Conservation (phyloP, 2,329 filamentous ascomycete genomes). For the Zasmidium cellare region DNA sequence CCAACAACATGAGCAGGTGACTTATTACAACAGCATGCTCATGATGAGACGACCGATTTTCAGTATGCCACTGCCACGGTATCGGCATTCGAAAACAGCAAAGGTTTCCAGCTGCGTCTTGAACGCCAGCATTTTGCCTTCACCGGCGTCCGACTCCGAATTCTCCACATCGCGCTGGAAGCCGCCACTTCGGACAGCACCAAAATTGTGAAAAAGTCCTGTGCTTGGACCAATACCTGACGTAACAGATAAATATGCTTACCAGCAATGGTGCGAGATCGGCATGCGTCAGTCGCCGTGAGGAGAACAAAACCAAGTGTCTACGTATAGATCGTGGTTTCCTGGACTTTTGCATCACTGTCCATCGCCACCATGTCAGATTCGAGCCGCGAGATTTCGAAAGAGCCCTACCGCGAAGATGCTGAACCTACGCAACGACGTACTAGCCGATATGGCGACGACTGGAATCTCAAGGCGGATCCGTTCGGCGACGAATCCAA, state of each 20-base stretch:
- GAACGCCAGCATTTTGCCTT: too few relatives aligned
- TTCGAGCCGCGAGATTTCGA: background rate
- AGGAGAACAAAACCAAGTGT: constrained; percentile 4
- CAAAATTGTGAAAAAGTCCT: background rate
- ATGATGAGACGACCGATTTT: too few relatives aligned
- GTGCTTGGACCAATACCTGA: constrained; percentile 11
- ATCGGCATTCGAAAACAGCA: background rate
- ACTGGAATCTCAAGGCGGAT: constrained; percentile 2
- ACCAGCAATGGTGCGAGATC: constrained; percentile 9
- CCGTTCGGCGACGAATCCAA: constrained; percentile 15
- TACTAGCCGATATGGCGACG: background rate
- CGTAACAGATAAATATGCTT: constrained; percentile 10
- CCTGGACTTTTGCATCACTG: background rate
- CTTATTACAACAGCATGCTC: too few relatives aligned
- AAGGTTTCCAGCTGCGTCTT: background rate
- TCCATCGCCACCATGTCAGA: constrained; percentile 1
- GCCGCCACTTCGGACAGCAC: background rate
- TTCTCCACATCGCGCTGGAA: background rate
- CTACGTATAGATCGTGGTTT: background rate
- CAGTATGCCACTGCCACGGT: too few relatives aligned
- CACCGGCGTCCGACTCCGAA: background rate
- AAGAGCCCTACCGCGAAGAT: background rate
- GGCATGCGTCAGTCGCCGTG: background rate
- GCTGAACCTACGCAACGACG: background rate
- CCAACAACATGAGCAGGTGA: background rate